Evolutionary conservation across 2,329 filamentous ascomycete species (phyloP).

Genomic region (Drechslerella dactyloides): DNA sequence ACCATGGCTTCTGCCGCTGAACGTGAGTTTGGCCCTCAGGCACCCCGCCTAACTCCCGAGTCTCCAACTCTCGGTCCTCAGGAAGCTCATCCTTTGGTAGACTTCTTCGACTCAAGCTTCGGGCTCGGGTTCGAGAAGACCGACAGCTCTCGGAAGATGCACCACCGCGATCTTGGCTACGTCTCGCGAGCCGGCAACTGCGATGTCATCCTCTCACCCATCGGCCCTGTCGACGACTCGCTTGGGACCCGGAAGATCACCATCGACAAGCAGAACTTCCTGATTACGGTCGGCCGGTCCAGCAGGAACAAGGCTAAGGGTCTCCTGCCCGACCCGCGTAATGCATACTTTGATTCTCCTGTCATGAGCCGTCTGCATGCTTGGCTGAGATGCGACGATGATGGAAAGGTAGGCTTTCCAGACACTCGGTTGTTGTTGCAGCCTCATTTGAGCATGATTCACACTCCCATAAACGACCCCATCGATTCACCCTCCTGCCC

Average conservation of each 20-base stretch:
- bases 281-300: constrained; percentile 60
- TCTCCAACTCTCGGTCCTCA: constrained; percentile 6
- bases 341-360: constrained; percentile 73
- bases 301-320: constrained; percentile 59
- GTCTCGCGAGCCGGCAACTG: constrained; percentile 25
- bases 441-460: background rate
- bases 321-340: constrained; percentile 60
- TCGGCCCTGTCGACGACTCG: constrained; percentile 28
- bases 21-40: constrained; percentile 38
- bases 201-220: constrained; percentile 34
- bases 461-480: constrained; percentile 4
- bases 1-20: constrained; percentile 43
- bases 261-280: constrained; percentile 21
- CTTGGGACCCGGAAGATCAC: constrained; percentile 37
- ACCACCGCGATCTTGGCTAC: constrained; percentile 16
- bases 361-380: constrained; percentile 76
- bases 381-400: constrained; percentile 56
- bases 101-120: background rate
- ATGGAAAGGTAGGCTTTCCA: constrained; percentile 37
- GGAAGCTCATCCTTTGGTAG: background rate
- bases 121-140: background rate
- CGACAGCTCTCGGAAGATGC: background rate
- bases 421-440: background rate
- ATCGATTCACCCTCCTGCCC: background rate
- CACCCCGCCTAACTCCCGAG: constrained; percentile 50